A percentile compares a stretch with the other conserved stretches of the same genome.
phyloP scores from a whole-genome alignment of 176 grass and related monocot species.

The Zea luxurians region DNA sequence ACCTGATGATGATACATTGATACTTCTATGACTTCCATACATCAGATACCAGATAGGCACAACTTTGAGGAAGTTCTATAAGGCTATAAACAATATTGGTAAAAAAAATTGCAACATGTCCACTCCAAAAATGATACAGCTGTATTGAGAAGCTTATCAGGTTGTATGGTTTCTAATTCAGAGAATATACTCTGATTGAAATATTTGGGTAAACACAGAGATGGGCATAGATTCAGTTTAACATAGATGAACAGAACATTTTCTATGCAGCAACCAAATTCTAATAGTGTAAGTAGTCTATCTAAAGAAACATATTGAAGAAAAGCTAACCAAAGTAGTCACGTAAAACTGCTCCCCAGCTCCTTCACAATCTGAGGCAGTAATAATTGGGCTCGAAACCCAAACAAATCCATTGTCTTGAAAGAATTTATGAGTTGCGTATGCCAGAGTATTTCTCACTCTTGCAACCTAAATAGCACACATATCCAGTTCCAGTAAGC shows the following conservation, averaged over 20 bases:
- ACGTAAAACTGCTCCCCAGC: conserved; percentile 95
- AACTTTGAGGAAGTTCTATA: not conserved
- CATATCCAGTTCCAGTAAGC: conserved; percentile 36
- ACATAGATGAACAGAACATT: conserved; percentile 20
- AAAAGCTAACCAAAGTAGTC: conserved; percentile 88
- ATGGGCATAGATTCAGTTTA: conserved; percentile 3
- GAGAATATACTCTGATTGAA: not conserved
- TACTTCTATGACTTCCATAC: not conserved
- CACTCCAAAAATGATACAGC: not conserved
- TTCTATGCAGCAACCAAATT: conserved; percentile 5
- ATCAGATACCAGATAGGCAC: not conserved
- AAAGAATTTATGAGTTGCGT: conserved; percentile 93
- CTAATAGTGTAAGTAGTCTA: conserved; percentile 10
- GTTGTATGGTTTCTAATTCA: conserved; percentile 12
- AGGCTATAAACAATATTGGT: not conserved
- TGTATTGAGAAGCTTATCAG: not conserved
- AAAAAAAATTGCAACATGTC: conserved; percentile 6
- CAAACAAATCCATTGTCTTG: conserved; percentile 98
- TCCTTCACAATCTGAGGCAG: conserved; percentile 97
- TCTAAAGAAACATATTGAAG: conserved; percentile 34
- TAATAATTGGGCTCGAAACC: conserved; percentile 97
- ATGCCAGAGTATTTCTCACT: conserved; percentile 95
- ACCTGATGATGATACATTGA: not conserved
- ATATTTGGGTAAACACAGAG: conserved; percentile 22
- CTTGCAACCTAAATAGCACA: conserved; percentile 73